Evolutionary conservation across 2,329 filamentous ascomycete genomes (phyloP).

Genomic region (Phyllosticta citriasiana): DNA sequence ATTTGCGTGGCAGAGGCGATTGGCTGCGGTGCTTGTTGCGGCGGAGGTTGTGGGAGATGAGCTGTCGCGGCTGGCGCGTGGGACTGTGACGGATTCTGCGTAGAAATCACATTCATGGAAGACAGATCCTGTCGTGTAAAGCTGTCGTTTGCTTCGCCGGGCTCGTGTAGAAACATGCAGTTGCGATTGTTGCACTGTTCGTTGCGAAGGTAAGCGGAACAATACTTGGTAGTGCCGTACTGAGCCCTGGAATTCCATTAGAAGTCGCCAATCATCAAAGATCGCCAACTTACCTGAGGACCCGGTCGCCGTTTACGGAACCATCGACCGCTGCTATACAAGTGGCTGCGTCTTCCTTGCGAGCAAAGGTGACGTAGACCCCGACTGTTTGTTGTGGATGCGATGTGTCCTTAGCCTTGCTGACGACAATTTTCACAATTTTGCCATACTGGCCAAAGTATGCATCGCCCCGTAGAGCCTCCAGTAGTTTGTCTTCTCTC

Average conservation of each 20-base stretch:
- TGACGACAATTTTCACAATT: constrained; percentile 98
- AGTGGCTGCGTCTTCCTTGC: constrained; percentile 76
- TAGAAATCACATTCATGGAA: constrained; percentile 83
- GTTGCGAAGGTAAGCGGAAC: constrained; percentile 89
- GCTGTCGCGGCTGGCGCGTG: constrained; percentile 41
- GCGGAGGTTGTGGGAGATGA: constrained; percentile 31
- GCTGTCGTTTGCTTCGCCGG: constrained; percentile 95
- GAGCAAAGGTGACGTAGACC: constrained; percentile 96
- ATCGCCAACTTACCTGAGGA: constrained; percentile 59
- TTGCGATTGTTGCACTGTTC: constrained; percentile 92
- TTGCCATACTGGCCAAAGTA: constrained; percentile 98
- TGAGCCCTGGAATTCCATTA: constrained; percentile 42
- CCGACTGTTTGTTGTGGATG: constrained; percentile 74
- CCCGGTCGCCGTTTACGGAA: constrained; percentile 78
- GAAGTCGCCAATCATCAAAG: background rate
- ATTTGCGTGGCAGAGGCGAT: constrained; percentile 50
- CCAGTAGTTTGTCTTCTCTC: constrained; percentile 82
- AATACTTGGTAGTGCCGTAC: constrained; percentile 94
- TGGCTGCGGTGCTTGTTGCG: constrained; percentile 39
- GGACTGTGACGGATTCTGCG: constrained; percentile 58
- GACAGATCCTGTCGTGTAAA: constrained; percentile 92
- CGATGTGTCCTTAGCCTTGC: constrained; percentile 73
- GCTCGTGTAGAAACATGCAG: constrained; percentile 96
- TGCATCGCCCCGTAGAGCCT: constrained; percentile 78
- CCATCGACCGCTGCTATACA: constrained; percentile 92